A percentile compares a stretch with the other conserved stretches of the same genome.
These are phyloP conservation scores for Amanita phalloides DNA, from an alignment of 768 basidiomycete species.

Conservation along the genomic window DNA sequence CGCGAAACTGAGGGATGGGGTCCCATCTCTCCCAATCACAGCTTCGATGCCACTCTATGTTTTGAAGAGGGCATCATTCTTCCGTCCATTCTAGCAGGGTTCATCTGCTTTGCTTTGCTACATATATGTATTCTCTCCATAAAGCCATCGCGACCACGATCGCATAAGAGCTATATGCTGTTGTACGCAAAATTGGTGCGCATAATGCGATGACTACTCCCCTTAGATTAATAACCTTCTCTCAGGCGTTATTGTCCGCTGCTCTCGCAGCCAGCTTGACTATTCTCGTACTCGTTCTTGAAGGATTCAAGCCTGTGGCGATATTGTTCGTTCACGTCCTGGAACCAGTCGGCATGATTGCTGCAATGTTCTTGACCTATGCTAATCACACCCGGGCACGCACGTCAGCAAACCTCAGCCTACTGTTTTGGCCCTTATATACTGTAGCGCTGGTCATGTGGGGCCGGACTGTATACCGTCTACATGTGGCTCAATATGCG, in stretches of 20 bases:
- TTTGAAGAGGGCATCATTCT: slow-evolving; percentile 69
- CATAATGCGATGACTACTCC: slow-evolving; percentile 4
- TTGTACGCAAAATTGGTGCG: slow-evolving; percentile 61
- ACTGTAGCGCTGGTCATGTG: slow-evolving; percentile 36
- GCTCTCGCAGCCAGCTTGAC: slow-evolving; percentile 36
- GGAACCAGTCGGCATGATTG: slow-evolving; percentile 42
- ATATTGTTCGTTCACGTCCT: slow-evolving; percentile 44
- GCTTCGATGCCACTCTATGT: slow-evolving; percentile 74
- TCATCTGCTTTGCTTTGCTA: slow-evolving; percentile 31
- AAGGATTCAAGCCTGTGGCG: slow-evolving; percentile 24
- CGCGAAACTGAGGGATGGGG: slow-evolving; percentile 57
- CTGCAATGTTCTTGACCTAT: slow-evolving; percentile 42
- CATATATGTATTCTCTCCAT: slow-evolving; percentile 22
- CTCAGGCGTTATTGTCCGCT: slow-evolving; percentile 35
- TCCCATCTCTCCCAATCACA: slow-evolving; percentile 42
- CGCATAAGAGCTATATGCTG: slow-evolving; percentile 38
- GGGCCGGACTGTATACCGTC: slow-evolving; percentile 43
- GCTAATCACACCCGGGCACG: slow-evolving; percentile 63
- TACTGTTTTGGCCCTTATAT: slow-evolving; percentile 80
- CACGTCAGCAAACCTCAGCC: slow-evolving; percentile 57
- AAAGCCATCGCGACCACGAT: slow-evolving; percentile 18
- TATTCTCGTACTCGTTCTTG: slow-evolving; percentile 29
- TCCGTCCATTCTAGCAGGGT: slow-evolving; percentile 34
- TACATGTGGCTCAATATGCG: slow-evolving; percentile 18
- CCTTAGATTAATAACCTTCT: background rate